These are phyloP conservation scores for Boletus speciosus DNA, from an alignment of 768 basidiomycete genomes.

Conservation along the genomic window DNA sequence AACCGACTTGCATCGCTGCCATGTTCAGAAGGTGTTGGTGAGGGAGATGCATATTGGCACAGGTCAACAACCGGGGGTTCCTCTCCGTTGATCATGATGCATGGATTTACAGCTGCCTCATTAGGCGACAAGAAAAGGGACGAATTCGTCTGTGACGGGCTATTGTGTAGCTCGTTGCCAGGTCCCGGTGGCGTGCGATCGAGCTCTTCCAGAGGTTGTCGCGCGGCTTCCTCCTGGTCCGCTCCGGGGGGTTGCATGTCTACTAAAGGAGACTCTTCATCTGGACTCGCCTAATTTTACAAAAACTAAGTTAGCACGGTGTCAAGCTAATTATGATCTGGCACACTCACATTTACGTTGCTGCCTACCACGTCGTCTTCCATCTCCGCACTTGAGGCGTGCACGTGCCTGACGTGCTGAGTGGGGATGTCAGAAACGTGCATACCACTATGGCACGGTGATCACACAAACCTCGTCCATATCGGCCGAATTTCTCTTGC, in stretches of 20 bases:
- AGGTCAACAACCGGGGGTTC: not conserved
- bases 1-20: constrained; percentile 16
- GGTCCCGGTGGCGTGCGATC: not conserved
- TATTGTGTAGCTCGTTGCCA: not conserved
- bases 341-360: constrained; percentile 3
- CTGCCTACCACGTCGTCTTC: not conserved
- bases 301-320: constrained; percentile 1
- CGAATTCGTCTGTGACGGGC: not conserved
- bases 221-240: not conserved
- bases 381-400: constrained; percentile 6
- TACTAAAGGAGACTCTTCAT: not conserved
- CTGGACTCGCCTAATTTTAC: constrained; percentile 1
- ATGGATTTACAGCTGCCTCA: not conserved
- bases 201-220: not conserved
- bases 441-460: not conserved
- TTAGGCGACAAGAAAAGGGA: not conserved
- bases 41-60: constrained; percentile 14
- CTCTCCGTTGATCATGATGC: not conserved
- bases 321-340: not conserved
- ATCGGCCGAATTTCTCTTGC: constrained; percentile 11
- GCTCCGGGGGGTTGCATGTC: not conserved
- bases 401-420: constrained; percentile 22
- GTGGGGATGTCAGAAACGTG: constrained; percentile 5
- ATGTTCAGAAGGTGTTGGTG: constrained; percentile 28
- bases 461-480: constrained; percentile 22